Base-by-base conservation (phyloP, 371 early-diverging fungal genomes). In the Mortierella sp. region DNA sequence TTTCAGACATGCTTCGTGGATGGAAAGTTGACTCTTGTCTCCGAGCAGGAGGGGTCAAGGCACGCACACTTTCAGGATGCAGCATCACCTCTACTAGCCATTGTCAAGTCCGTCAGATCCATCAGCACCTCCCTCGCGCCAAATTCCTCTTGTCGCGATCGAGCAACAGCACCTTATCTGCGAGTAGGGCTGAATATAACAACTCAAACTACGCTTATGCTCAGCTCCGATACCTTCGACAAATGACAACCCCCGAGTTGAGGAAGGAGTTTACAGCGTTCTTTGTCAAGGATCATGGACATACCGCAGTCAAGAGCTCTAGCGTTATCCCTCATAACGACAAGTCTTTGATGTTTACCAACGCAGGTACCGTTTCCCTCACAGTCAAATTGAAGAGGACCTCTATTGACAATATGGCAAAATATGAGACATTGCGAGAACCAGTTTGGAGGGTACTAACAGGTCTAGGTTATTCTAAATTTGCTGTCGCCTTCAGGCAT, bases 311-410 rank as follows among this genome's bases (percentile, higher is more conserved):
- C 34, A 82, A 79, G 42, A 79, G 82, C 34, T 84, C 94, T 2
- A 90, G 91, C 58, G 80, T 95, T 21, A 92, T 95, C 71, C 95
- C 96, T 2, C 90, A 93, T 68, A 92, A 92, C 79, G 96, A 96
- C 88, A 90, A 91, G 77, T 92, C 93, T 8, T 83, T 96, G 45
- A 83, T 95, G 63, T 96, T 96, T 72, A 94, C 95, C 26, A 96
- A 95, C 86, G 96, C 96, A 26, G 96, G 93, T 90, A 74, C 84
- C 21, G 50, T 6, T 31, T 31, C 4, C 28, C 19, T 6, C 31
- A 6, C 7, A 8, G 3, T 6, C 16, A 13, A 8, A 5, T 28
- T 0, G 28, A 16, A 10, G 55, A n/a, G 16, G 28, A 26, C 14
- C 28, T 14, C 28, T 11, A 3, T 0, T 19, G 16, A 19, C 11